A percentile compares a stretch with the other conserved stretches of the same genome.
These are phyloP conservation scores for Carex arenaria DNA, from an alignment of 202 grass and related monocot species.

Conservation along the genomic window DNA sequence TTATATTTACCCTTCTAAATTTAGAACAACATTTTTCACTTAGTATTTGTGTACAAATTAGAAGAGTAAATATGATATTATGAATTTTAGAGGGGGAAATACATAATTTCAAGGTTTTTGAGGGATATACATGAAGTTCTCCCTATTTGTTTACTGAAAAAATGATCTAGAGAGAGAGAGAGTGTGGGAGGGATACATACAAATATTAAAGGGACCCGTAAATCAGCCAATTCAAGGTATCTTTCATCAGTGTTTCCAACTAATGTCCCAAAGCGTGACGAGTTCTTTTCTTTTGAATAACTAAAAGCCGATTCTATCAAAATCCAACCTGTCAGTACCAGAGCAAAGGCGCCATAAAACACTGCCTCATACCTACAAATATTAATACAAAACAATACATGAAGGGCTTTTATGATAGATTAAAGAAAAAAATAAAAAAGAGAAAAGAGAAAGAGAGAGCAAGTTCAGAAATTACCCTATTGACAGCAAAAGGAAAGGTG, in stretches of 20 bases:
- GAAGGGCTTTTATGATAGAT: constrained; percentile 15
- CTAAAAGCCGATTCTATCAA: constrained; percentile 68
- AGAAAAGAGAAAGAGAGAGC: constrained; percentile 14
- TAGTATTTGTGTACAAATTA: too few relatives aligned
- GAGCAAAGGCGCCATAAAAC: constrained; percentile 83
- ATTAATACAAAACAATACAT: constrained; percentile 16
- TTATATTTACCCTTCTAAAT: too few relatives aligned
- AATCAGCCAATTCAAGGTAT: constrained; percentile 69
- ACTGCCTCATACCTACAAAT: constrained; percentile 86
- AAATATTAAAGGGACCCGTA: constrained; percentile 88
- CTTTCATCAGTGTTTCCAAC: constrained; percentile 53
- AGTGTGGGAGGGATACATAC: constrained; percentile 36
- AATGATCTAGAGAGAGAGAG: background rate
- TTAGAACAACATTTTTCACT: too few relatives aligned
- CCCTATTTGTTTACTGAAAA: constrained; percentile 7
- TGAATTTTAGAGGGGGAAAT: too few relatives aligned
- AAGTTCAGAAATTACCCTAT: constrained; percentile 66
- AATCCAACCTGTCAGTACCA: constrained; percentile 87
- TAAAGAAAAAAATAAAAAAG: constrained; percentile 19
- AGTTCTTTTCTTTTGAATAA: constrained; percentile 49
- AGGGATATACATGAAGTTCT: too few relatives aligned
- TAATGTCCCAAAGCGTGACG: constrained; percentile 18
- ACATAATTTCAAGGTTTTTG: too few relatives aligned
- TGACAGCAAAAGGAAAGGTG: constrained; percentile 84
- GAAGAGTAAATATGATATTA: too few relatives aligned